A percentile compares a stretch with the other conserved stretches of the same genome.
These are phyloP conservation scores for Xylariales sp. DNA, from an alignment of 2,329 filamentous ascomycete genomes.

Conservation along the genomic window DNA sequence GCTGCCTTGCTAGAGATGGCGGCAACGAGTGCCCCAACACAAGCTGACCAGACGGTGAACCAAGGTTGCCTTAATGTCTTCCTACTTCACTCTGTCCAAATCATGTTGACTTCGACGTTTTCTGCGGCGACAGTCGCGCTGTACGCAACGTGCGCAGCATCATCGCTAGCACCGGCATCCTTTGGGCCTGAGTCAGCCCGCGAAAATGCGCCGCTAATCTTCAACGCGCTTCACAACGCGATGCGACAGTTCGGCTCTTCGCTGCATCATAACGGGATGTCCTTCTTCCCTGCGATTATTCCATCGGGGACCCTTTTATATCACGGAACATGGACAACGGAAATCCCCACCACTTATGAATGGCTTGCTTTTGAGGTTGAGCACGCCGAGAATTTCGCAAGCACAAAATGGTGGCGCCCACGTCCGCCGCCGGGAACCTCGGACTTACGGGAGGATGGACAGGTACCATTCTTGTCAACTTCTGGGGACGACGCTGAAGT, in stretches of 20 bases:
- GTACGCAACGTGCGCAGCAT: not conserved
- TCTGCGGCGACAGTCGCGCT: not conserved
- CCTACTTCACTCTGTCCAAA: too few species aligned
- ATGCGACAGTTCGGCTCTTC: slow-evolving; percentile 72
- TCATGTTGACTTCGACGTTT: too few species aligned
- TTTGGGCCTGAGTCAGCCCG: slow-evolving; percentile 35
- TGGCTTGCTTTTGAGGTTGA: slow-evolving; percentile 77
- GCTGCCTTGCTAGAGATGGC: too few species aligned
- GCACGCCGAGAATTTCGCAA: slow-evolving; percentile 63
- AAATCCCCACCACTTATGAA: slow-evolving; percentile 50
- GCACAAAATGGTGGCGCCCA: not conserved
- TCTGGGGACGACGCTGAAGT: not conserved
- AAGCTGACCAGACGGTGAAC: too few species aligned
- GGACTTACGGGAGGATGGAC: not conserved
- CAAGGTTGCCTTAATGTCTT: too few species aligned
- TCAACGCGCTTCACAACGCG: slow-evolving; percentile 68
- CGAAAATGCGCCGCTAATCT: slow-evolving; percentile 59
- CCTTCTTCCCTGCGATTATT: slow-evolving; percentile 61
- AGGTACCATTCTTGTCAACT: not conserved
- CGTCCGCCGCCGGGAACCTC: not conserved
- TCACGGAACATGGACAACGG: slow-evolving; percentile 50
- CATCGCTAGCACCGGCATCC: not conserved
- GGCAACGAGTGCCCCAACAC: too few species aligned
- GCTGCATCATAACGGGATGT: slow-evolving; percentile 71
- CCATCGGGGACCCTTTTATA: slow-evolving; percentile 63